Evolutionary conservation across 208 protist species (phyloP).

Genomic region (Herpetomonas muscarum): DNA sequence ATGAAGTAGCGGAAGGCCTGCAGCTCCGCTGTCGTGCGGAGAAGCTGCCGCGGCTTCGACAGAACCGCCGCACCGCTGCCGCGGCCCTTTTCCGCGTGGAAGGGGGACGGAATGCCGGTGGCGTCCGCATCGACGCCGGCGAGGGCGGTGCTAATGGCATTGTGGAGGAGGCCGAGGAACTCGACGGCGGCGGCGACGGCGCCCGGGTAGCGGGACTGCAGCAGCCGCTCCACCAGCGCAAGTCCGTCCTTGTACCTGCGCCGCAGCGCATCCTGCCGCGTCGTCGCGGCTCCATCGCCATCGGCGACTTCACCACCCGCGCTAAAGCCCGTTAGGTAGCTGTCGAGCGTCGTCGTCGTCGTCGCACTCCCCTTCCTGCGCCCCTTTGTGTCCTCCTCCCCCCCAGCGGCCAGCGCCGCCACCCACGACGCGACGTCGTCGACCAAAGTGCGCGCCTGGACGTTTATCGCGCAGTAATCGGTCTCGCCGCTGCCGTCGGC

Average conservation of each 20-base stretch:
- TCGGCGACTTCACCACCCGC: no score
- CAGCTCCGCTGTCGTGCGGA: slow-evolving; percentile 41
- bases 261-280: slow-evolving; percentile 30
- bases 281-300: neutral
- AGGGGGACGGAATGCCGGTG: neutral
- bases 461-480: slow-evolving; percentile 43
- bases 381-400: no score
- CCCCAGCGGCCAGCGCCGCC: slow-evolving; percentile 10
- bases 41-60: slow-evolving; percentile 13
- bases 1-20: slow-evolving; percentile 29
- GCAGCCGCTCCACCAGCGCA: slow-evolving; percentile 33
- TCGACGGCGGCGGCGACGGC: slow-evolving; percentile 50
- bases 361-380: no score
- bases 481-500: neutral
- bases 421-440: slow-evolving; percentile 28
- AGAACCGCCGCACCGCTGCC: slow-evolving; percentile 4
- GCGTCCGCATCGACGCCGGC: slow-evolving; percentile 15
- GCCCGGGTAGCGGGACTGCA: slow-evolving; percentile 39
- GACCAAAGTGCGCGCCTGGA: slow-evolving; percentile 34
- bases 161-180: slow-evolving; percentile 34
- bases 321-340: no score
- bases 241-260: slow-evolving; percentile 37
- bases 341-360: neutral
- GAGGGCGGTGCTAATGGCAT: slow-evolving; percentile 28
- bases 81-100: neutral